Evolutionary conservation across 768 basidiomycete genomes (phyloP), one percentile per base, ranked within the genome.

Genomic region (Xerocomus spinulosus): DNA sequence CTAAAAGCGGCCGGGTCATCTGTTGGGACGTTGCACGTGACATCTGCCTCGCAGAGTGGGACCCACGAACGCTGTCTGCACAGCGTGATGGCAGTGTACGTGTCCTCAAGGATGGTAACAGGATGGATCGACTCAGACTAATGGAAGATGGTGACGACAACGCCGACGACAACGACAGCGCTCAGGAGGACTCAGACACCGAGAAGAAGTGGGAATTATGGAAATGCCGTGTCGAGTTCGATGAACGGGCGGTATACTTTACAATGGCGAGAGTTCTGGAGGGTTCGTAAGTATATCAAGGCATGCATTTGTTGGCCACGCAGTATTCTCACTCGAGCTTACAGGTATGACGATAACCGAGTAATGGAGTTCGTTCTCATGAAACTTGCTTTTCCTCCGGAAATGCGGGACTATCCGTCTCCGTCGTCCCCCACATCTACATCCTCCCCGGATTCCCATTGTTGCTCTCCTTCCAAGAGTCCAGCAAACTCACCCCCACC

Each of bases 151-250:
- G 20, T 3, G 51, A 55, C 4, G 59, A 66, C 13, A 35, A 46
- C 3, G 52, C 5, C 26, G 26, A 28, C 26, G 10, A 28, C n/a
- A n/a, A 45, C n/a, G 49, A 48, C 3, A 48, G 21, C 7, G 23
- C 8, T n/a, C 50, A 20, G 15, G 49, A 42, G 8, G 50, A 42
- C 2, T 14, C 15, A 3, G 49, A 59, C 2, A 33, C 44, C 3
- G 70, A 74, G 37, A 66, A 68, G 41, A 67, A 68, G 21, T 87
- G 85, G 84, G 83, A 85, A 56, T 58, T 87, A 5, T 87, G 85
- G 85, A 87, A 87, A 57, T 87, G 85, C 54, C 68, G 85, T 9
- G 84, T 87, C 15, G 85, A 86, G 58, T 87, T 85, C 57, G 83
- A 85, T 33, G 76, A 80, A 53, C 69, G 80, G 49, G 78, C 80